phyloP scores from a whole-genome alignment of 495 filamentous ascomycete species.

The Bathelium albidoporum region DNA sequence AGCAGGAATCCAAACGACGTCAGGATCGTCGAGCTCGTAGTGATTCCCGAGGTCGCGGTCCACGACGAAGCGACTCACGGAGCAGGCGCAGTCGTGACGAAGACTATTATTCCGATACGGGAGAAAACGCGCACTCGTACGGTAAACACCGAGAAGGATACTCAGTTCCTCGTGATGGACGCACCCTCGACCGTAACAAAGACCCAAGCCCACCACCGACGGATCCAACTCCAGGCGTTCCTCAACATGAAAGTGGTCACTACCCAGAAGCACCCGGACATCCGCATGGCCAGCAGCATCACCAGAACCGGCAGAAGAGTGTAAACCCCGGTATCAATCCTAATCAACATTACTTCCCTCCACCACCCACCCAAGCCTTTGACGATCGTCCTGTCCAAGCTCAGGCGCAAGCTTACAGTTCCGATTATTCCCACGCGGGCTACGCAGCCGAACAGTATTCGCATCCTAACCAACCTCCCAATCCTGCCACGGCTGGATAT shows the following conservation, averaged over 20 bases:
- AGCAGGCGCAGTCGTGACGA: conserved; percentile 6
- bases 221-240: background rate
- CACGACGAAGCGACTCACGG: background rate
- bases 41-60: background rate
- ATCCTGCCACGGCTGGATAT: background rate
- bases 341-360: background rate
- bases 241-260: background rate
- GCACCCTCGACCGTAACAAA: background rate
- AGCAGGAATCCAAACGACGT: background rate
- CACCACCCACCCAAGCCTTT: background rate
- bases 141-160: conserved; percentile 1
- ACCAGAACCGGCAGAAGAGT: background rate
- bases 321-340: background rate
- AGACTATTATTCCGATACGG: conserved; percentile 3
- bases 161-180: background rate
- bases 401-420: background rate
- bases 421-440: background rate
- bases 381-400: background rate
- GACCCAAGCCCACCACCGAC: background rate
- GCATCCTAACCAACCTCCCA: background rate
- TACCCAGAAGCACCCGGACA: background rate
- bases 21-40: background rate
- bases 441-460: background rate
- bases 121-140: background rate
- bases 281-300: background rate